phyloP scores from a whole-genome alignment of 2,329 filamentous ascomycete species.

The Penicillium sp. region DNA sequence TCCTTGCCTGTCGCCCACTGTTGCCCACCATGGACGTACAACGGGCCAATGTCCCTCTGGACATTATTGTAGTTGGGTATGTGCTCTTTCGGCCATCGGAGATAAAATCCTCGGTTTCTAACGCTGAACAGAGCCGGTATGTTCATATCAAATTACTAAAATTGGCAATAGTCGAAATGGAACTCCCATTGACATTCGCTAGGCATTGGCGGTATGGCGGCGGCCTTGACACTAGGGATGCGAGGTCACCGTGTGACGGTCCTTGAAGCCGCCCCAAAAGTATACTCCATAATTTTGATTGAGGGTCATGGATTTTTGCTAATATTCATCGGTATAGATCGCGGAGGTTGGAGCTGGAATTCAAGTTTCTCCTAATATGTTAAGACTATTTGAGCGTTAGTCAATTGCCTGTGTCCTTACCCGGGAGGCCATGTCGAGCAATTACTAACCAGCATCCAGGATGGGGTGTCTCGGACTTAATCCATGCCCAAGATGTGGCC shows the following conservation, averaged over 20 bases:
- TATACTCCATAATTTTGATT: slow-evolving; percentile 9
- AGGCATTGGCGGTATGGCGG: slow-evolving; percentile 39
- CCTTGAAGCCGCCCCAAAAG: slow-evolving; percentile 36
- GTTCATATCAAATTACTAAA: slow-evolving; percentile 1
- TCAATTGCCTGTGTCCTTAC: neutral
- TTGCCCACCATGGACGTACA: slow-evolving; percentile 18
- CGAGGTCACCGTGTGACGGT: slow-evolving; percentile 34
- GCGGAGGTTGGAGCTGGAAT: slow-evolving; percentile 71
- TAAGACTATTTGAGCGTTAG: slow-evolving; percentile 65
- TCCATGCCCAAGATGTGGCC: slow-evolving; percentile 34
- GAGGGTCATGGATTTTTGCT: neutral
- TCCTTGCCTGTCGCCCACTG: neutral
- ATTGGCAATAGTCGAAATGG: neutral
- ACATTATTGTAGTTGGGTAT: slow-evolving; percentile 37
- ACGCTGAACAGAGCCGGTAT: slow-evolving; percentile 29
- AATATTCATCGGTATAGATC: slow-evolving; percentile 21
- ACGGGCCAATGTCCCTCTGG: slow-evolving; percentile 28
- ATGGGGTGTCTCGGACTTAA: slow-evolving; percentile 35
- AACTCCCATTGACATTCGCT: neutral
- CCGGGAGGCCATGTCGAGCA: neutral
- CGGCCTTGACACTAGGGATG: slow-evolving; percentile 34
- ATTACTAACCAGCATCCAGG: slow-evolving; percentile 18
- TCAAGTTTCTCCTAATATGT: slow-evolving; percentile 78
- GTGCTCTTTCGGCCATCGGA: slow-evolving; percentile 2
- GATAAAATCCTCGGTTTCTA: slow-evolving; percentile 4